These are phyloP conservation scores for Phytophthora sp. DNA, from an alignment of 352 stramenopile species.

Conservation along the genomic window DNA sequence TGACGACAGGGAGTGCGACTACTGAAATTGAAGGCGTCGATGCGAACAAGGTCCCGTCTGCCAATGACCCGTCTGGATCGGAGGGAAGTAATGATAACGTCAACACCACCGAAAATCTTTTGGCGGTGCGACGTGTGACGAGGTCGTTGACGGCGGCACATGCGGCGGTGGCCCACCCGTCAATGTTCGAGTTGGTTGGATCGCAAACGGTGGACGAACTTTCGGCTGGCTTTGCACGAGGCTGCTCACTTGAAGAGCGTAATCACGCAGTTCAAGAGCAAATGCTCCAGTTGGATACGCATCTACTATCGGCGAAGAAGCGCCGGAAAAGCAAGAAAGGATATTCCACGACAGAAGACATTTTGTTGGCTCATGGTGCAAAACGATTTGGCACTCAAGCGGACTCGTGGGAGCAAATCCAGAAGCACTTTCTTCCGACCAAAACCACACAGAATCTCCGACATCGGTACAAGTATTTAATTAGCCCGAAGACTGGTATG, in stretches of 20 bases:
- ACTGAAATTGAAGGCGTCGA: conserved; percentile 6
- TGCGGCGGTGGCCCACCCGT: conserved; percentile 78
- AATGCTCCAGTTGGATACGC: conserved; percentile 74
- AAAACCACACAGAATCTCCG: conserved; percentile 58
- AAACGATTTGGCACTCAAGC: conserved; percentile 63
- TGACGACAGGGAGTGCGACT: conserved; percentile 7
- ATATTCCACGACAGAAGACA: conserved; percentile 70
- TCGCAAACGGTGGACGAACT: conserved; percentile 69
- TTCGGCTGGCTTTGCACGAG: conserved; percentile 44
- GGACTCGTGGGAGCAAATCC: conserved; percentile 70
- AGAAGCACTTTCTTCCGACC: conserved; percentile 62
- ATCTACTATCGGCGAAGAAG: conserved; percentile 59
- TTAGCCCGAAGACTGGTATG: conserved; percentile 59
- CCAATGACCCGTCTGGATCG: neutral
- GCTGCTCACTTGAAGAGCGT: conserved; percentile 58
- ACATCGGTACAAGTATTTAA: conserved; percentile 76
- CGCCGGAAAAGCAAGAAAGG: conserved; percentile 51
- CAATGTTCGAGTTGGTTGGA: conserved; percentile 87
- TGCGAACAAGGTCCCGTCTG: conserved; percentile 6
- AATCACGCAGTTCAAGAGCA: conserved; percentile 59
- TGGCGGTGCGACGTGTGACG: conserved; percentile 67
- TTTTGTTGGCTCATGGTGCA: conserved; percentile 66
- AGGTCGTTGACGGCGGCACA: conserved; percentile 80
- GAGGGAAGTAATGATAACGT: conserved; percentile 5
- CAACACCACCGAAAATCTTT: conserved; percentile 30